These are phyloP conservation scores for Coemansia furcata DNA, from an alignment of 192 early-diverging fungal genomes.

Conservation along the genomic window DNA sequence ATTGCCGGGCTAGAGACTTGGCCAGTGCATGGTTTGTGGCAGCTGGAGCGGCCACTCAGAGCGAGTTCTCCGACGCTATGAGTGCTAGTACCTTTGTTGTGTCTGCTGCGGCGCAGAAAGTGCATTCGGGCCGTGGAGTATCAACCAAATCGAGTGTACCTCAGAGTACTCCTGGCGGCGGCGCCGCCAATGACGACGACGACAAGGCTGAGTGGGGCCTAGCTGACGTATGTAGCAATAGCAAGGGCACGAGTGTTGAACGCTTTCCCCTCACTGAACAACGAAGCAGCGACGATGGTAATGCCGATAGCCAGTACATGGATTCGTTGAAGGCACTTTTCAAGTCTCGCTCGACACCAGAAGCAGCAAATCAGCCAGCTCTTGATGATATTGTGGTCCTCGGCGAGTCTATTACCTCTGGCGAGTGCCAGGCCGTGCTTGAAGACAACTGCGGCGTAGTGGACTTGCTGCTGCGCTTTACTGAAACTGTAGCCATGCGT, in stretches of 20 bases:
- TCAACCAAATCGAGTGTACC: background rate
- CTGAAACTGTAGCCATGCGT: background rate
- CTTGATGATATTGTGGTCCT: background rate
- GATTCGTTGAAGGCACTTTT: background rate
- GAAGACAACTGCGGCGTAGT: constrained; percentile 19
- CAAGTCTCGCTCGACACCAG: background rate
- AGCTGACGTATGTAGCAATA: background rate
- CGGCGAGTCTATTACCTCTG: background rate
- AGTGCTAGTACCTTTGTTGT: background rate
- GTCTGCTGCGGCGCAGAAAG: background rate
- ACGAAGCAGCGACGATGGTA: background rate
- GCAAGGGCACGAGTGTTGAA: background rate
- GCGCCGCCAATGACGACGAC: background rate
- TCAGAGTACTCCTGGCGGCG: background rate
- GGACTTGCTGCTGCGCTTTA: constrained; percentile 31
- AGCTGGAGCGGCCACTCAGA: background rate
- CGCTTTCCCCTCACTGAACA: background rate
- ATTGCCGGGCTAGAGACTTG: background rate
- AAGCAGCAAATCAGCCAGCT: background rate
- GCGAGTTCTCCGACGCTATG: background rate
- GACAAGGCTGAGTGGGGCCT: constrained; percentile 1
- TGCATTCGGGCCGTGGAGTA: background rate
- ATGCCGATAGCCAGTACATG: background rate
- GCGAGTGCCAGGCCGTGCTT: constrained; percentile 11
- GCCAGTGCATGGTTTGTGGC: constrained; percentile 10